Evolutionary conservation across 345 rosid species (phyloP).

Genomic region (Aquilaria yunnanensis): DNA sequence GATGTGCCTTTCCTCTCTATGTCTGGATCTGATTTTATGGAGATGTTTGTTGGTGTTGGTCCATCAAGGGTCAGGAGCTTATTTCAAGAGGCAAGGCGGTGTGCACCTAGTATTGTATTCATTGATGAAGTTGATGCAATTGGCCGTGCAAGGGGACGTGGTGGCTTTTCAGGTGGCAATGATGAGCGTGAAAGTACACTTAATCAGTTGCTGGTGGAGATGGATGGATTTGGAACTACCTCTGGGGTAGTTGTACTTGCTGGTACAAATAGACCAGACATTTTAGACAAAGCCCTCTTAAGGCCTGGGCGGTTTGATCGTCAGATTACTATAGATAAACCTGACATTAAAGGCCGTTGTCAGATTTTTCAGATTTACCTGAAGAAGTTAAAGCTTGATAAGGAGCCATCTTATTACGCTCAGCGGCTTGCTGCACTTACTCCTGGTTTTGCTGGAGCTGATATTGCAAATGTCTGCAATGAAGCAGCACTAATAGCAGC

Average conservation of each 20-base stretch:
- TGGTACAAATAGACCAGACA: slow-evolving; percentile 46
- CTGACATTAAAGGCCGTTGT: slow-evolving; percentile 45
- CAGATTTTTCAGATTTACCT: slow-evolving; percentile 46
- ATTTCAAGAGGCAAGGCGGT: slow-evolving; percentile 47
- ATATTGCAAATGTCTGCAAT: slow-evolving; percentile 53
- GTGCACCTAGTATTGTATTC: slow-evolving; percentile 45
- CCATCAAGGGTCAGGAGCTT: slow-evolving; percentile 51
- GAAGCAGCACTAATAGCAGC: slow-evolving; percentile 56
- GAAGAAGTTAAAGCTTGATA: slow-evolving; percentile 47
- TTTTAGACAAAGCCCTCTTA: slow-evolving; percentile 45
- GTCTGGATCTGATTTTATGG: slow-evolving; percentile 53
- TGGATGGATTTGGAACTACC: slow-evolving; percentile 63
- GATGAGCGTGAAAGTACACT: slow-evolving; percentile 55
- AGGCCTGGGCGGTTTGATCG: slow-evolving; percentile 53
- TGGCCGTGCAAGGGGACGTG: slow-evolving; percentile 49
- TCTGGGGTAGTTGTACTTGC: slow-evolving; percentile 51
- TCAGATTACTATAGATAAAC: slow-evolving; percentile 41
- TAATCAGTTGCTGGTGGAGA: slow-evolving; percentile 50
- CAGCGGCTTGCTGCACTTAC: slow-evolving; percentile 49
- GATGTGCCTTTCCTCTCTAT: slow-evolving; percentile 46
- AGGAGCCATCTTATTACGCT: slow-evolving; percentile 34
- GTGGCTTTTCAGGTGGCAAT: slow-evolving; percentile 42
- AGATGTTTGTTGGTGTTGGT: slow-evolving; percentile 53
- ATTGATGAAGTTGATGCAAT: slow-evolving; percentile 54
- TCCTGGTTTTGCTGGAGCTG: slow-evolving; percentile 53